A percentile compares a stretch with the other conserved stretches of the same genome.
phyloP scores from a whole-genome alignment of 768 basidiomycete genomes.

The Boletus subcaerulescens region DNA sequence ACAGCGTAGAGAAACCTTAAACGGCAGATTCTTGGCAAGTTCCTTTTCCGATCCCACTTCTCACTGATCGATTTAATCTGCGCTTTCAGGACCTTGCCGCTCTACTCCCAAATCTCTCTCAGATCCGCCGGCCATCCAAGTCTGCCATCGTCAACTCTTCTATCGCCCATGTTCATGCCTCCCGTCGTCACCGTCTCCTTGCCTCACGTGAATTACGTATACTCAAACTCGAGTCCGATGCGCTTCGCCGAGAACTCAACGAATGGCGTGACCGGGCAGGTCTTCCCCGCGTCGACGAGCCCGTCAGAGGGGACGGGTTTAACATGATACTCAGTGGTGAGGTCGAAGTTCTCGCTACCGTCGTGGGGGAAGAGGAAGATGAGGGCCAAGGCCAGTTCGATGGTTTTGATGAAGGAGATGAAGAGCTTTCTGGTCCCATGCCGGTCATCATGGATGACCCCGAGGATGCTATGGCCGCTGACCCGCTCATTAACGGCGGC shows the following conservation, averaged over 20 bases:
- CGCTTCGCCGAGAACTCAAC: conserved; percentile 87
- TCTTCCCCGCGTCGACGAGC: conserved; percentile 71
- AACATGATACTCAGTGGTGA: conserved; percentile 67
- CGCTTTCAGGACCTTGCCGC: conserved; percentile 76
- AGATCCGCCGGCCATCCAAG: conserved; percentile 93
- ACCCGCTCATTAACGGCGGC: conserved; percentile 32
- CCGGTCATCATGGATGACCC: conserved; percentile 28
- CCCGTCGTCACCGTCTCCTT: conserved; percentile 75
- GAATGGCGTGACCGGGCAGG: conserved; percentile 84
- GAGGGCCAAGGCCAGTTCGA: conserved; percentile 40
- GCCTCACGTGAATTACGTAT: conserved; percentile 80
- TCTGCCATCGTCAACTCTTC: conserved; percentile 95
- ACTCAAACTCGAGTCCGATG: conserved; percentile 79
- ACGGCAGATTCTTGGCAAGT: conserved; percentile 84
- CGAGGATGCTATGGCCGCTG: conserved; percentile 29
- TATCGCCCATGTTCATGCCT: conserved; percentile 83
- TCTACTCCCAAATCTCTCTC: conserved; percentile 85
- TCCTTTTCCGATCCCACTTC: conserved; percentile 9
- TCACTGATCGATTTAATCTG: conserved; percentile 13
- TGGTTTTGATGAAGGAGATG: conserved; percentile 41
- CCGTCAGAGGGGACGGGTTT: conserved; percentile 69
- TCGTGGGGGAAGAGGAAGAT: conserved; percentile 56
- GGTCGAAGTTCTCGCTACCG: conserved; percentile 57
- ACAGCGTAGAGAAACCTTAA: conserved; percentile 88
- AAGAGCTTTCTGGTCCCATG: conserved; percentile 33